These are phyloP conservation scores for Phaffia australis DNA, from an alignment of 768 basidiomycete genomes.

Conservation along the genomic window DNA sequence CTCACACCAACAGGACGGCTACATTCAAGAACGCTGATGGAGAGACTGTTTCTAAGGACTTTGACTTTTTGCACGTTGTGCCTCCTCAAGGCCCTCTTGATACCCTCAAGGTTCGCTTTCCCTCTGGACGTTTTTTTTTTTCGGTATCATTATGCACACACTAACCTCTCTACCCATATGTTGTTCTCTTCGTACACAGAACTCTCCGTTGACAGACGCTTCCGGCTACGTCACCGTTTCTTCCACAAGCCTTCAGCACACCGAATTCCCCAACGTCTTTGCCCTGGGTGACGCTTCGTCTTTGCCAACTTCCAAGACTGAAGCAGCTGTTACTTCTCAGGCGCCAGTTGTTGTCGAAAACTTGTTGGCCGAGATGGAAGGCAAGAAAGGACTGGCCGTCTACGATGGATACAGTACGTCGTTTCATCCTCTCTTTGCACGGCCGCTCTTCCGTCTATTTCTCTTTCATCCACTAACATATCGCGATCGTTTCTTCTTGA, in stretches of 20 bases:
- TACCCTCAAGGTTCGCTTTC: constrained; percentile 48
- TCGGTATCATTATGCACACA: not conserved
- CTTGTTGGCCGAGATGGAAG: constrained; percentile 61
- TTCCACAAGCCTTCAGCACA: constrained; percentile 66
- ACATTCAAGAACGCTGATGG: constrained; percentile 74
- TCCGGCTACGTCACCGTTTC: constrained; percentile 86
- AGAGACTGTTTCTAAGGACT: constrained; percentile 55
- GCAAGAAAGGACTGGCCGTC: constrained; percentile 55
- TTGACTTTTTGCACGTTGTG: constrained; percentile 64
- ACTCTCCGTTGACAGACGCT: constrained; percentile 53
- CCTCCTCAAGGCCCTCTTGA: constrained; percentile 89
- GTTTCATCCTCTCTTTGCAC: not conserved
- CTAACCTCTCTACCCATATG: not conserved
- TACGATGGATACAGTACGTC: constrained; percentile 57
- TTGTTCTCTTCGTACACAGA: constrained; percentile 24
- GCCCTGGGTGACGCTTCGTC: constrained; percentile 85
- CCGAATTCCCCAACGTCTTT: constrained; percentile 76
- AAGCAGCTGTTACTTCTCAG: constrained; percentile 83
- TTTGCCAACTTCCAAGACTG: constrained; percentile 90
- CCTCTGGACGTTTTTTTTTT: not conserved
- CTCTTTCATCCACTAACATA: no score
- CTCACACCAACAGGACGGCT: constrained; percentile 59
- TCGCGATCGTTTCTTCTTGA: not conserved
- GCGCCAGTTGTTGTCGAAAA: constrained; percentile 86
- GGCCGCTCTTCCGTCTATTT: not conserved